These are phyloP conservation scores for Morella rubra DNA, from an alignment of 306 rosid species.

Conservation along the genomic window DNA sequence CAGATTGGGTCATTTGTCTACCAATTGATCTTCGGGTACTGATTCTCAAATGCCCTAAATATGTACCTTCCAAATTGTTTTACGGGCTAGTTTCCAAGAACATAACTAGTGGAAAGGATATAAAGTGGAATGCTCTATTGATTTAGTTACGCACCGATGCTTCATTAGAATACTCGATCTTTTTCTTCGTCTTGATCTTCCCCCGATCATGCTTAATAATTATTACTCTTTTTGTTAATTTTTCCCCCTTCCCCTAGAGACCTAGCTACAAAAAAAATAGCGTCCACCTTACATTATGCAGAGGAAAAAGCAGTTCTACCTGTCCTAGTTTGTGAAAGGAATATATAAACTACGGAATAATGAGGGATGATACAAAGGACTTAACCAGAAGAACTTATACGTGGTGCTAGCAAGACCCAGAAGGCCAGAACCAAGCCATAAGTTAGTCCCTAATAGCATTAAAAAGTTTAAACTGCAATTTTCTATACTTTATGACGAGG, in stretches of 20 bases:
- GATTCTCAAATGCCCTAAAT: not conserved
- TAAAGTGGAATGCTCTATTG: no score
- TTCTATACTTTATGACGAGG: no score
- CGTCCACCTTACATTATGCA: not conserved
- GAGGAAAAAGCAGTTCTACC: no score
- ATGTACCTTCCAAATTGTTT: not conserved
- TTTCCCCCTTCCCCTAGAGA: not conserved
- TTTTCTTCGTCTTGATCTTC: no score
- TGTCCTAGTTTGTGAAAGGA: no score
- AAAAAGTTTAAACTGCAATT: no score
- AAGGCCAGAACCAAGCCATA: not conserved
- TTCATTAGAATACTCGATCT: no score
- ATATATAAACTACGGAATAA: no score
- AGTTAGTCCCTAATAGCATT: not conserved
- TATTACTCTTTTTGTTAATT: not conserved
- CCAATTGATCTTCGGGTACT: not conserved
- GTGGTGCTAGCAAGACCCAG: not conserved
- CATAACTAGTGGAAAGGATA: not conserved
- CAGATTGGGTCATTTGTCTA: not conserved
- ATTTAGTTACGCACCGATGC: no score
- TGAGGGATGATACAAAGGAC: not conserved
- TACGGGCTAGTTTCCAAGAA: not conserved
- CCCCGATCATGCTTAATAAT: not conserved
- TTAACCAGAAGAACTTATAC: not conserved
- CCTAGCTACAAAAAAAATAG: not conserved